Base-by-base conservation (phyloP, 129 eudicot species). In the Kitagawia praeruptora region DNA sequence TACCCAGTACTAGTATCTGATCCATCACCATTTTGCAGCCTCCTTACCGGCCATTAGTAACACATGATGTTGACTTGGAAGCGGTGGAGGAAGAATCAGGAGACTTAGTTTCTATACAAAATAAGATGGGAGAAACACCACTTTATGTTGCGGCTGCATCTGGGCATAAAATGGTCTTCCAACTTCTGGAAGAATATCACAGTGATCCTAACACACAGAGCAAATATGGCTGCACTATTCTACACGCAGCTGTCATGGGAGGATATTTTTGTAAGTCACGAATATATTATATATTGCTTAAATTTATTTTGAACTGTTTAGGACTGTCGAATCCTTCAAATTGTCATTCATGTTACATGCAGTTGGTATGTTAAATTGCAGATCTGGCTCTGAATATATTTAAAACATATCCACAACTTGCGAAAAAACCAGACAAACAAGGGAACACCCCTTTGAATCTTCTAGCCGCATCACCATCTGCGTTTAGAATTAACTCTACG, bases 221-320 rank as follows among this genome's bases (percentile, higher is more conserved):
- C 5, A 1, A 56, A 6, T 73, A 58, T 39, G 54, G 53, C 37
- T 53, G 80, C 72, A 77, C 53, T 56, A 53, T 58, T n/a, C 71
- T 77, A 58, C 80, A 77, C 58, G 80, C 80, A 54, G 71, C 64
- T 40, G n/a, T 77, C 4, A 9, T 39, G 34, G 72, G 80, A 53
- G 51, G 44, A 77, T 23, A 77, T 77, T 77, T 56, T 27, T 12
- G 80, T 77, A 77, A 2, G 71, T 58, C 39, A 9, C 19, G 34
- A 40, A 40, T 40, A 4, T 40, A 40, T 40, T 40, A 40, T 40
- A 40, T 19, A 5, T 5, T 11, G 12, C 13, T 5, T 16, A 11
- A 46, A 11, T 46, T 46, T 8, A 46, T 46, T 46, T 4, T 40
- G 42, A 40, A 40, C 42, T 6, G 42, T 40, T 40, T 40, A 40